Evolutionary conservation across 2,329 filamentous ascomycete genomes (phyloP), one percentile per base, ranked within the genome.

Genomic region (Metarhizium brunneum): DNA sequence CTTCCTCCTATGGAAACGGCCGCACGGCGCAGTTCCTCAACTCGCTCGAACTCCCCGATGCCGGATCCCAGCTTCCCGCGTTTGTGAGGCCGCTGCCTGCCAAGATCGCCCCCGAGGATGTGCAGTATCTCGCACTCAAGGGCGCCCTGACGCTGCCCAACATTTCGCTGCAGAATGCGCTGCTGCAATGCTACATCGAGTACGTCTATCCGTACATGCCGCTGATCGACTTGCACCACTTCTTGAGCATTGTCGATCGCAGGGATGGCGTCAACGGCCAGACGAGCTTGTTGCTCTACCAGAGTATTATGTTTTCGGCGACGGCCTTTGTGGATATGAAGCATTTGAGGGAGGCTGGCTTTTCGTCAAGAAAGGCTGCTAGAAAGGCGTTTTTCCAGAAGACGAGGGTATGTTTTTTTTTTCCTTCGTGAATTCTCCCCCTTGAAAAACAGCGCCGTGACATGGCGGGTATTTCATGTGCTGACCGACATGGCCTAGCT

Each of bases 121-220:
- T 95, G 58, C 80, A 85, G 56, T 96, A 94, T 69, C 79, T 96
- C 56, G 81, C 86, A 59, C 82, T 85, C 66, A 96, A 96, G 75
- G 91, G 91, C 4, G 91, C 91, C 1, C 75, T 96, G 61, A 84
- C 84, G 2, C 81, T 96, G 45, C 92, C 92, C 2, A 77, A 81
- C 45, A 71, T 79, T 4, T 72, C 75, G 4, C 76, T 96, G 40
- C 88, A 92, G 64, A 90, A 88, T 68, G 90, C 91, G 57, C 78
- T 96, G 47, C 75, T 97, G 16, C 85, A 86, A 63, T 85, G 85
- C 43, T 96, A 94, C 64, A 80, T 92, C 58, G 88, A 96, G 73
- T 96, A 87, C 68, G 90, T 96, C 7, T 88, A 96, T 68, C 90
- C 92, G 1, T 96, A 90, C 69, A 96, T 96, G 90, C 92, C 92